Evolutionary conservation across 192 early-diverging fungal species (phyloP), one percentile per base, ranked within the genome.

Genomic region (Coemansia sp.): DNA sequence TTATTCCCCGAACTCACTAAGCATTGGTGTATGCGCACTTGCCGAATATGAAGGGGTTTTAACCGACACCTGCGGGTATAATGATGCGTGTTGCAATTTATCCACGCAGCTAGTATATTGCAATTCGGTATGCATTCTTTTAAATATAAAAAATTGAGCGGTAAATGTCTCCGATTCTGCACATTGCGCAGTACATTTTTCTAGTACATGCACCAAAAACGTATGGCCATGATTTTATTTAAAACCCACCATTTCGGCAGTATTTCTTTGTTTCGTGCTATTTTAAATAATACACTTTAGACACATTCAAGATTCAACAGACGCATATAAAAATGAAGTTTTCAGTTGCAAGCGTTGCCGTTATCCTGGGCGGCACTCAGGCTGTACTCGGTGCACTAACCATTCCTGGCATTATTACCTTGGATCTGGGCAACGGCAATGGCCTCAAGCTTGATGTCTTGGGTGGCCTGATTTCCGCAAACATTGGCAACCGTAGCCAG

Each of bases 341-440:
- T 29, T 37, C 57, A 4, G 17, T 64, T 27, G 37, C 65, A 35
- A 53, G 35, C 19, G 48, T 67, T 29, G 22, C 45, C 17, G 43
- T 47, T 10, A 8, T 69, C 35, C 10, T 62, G n/a, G 49, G 53
- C 47, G 47, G 62, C 32, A 37, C 64, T 1, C 37, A 39, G 22
- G 70, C 60, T 6, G 56, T 60, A 1, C 63, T 71, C 15, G 37
- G 50, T n/a, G 55, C 59, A 7, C 17, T 79, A 8, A 66, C 22
- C 5, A 79, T 79, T 47, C 76, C 76, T 0, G 76, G 76, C 25
- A 72, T 79, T 27, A 25, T 79, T 41, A 64, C 41, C 50, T 41
- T 79, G 24, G 70, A 79, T 32, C 23, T 79, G 25, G 37, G 27
- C 12, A 35, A 47, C 17, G 53, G 47, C 39, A 22, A 45, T 35